Evolutionary conservation across 129 eudicot genomes (phyloP).

Genomic region (Cynara cardunculus): DNA sequence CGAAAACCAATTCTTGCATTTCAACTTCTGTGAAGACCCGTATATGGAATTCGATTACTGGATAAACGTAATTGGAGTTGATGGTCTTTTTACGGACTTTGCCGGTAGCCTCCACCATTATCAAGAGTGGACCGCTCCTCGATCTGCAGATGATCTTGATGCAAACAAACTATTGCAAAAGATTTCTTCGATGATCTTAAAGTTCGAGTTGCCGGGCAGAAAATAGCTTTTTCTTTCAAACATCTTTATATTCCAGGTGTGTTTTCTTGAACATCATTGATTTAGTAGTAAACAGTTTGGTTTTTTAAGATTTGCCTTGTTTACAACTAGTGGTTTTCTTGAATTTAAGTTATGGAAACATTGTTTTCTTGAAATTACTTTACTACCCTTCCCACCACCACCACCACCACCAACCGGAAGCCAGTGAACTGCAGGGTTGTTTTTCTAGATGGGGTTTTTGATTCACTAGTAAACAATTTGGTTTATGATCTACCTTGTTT

Average conservation of each 20-base stretch:
- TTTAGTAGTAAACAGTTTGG: slow-evolving; percentile 15
- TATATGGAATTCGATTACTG: slow-evolving; percentile 79
- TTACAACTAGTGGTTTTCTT: background rate
- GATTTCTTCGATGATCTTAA: slow-evolving; percentile 48
- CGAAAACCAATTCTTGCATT: slow-evolving; percentile 71
- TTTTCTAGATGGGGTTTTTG: slow-evolving; percentile 9
- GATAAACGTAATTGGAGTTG: slow-evolving; percentile 72
- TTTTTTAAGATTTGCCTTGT: background rate
- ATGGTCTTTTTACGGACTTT: slow-evolving; percentile 82
- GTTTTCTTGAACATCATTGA: slow-evolving; percentile 2
- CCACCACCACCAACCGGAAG: background rate
- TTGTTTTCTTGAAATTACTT: background rate
- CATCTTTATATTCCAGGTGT: slow-evolving; percentile 4
- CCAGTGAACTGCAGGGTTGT: background rate
- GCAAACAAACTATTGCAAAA: slow-evolving; percentile 37
- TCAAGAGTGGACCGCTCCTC: slow-evolving; percentile 75
- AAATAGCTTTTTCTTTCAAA: slow-evolving; percentile 17
- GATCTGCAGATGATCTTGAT: slow-evolving; percentile 30
- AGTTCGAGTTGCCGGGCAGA: slow-evolving; percentile 25
- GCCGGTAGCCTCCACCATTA: slow-evolving; percentile 71
- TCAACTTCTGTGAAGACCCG: slow-evolving; percentile 79
- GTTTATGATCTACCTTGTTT: background rate
- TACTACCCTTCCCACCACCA: background rate
- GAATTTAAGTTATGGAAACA: background rate
- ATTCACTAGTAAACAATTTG: slow-evolving; percentile 8